Evolutionary conservation across 2,329 filamentous ascomycete genomes (phyloP), one percentile per base, ranked within the genome.

Genomic region (Calonectria pseudoturangicola): DNA sequence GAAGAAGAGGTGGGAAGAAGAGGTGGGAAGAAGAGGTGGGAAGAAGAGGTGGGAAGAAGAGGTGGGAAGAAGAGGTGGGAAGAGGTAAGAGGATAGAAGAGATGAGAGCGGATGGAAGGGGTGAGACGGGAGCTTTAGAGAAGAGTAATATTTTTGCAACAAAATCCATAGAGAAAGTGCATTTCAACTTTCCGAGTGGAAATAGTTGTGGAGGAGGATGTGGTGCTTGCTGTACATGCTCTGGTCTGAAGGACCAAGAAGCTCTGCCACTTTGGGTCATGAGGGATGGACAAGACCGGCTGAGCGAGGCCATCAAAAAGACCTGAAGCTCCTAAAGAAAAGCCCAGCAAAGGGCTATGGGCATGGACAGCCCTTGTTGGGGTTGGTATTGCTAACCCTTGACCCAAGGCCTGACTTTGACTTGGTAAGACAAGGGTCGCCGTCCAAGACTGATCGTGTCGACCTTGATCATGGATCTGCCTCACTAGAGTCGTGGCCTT

Each of bases 1-100:
- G 21, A 21, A 41, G 56, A 62, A 25, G 56, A 21, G 50, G 30
- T 18, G 50, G 21, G 21, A 21, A 41, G 56, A 62, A 25, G 56
- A 21, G 50, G 30, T 18, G 50, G 15, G 5, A 33, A 33, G 30
- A 21, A 21, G 21, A 21, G 21, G 21, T 21, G 21, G 21, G 21
- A 21, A 21, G 21, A 21, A 21, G 21, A 21, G 21, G 21, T 21
- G 21, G 21, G 21, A 21, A 21, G 21, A 21, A 21, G 21, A 21
- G 21, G 21, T 21, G 21, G 21, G 21, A 21, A 41, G 56, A 62
- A 25, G 56, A 21, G 50, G 30, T 18, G 50, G 15, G 5, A 33
- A 33, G 30, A 21, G 21, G 21, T 21, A 21, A 21, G 21, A 21
- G 21, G 21, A 33, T 33, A 9, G 9, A 9, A 33, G 30, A 33